phyloP scores from a whole-genome alignment of 2,329 filamentous ascomycete species.

The Botryotinia convoluta region DNA sequence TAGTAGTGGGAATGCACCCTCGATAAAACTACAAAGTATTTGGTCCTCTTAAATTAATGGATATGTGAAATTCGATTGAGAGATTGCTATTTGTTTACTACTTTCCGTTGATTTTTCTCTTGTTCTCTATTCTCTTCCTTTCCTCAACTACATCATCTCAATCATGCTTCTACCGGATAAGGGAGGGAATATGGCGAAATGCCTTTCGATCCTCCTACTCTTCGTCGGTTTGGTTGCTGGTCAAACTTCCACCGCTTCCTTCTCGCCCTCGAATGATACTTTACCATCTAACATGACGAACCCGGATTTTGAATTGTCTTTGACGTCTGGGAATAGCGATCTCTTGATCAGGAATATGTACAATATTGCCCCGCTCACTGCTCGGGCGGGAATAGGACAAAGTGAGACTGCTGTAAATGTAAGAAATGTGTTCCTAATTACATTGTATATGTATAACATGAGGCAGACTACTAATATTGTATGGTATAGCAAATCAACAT shows the following conservation, averaged over 20 bases:
- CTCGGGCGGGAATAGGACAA: slow-evolving; percentile 28
- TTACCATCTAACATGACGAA: slow-evolving; percentile 26
- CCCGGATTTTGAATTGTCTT: slow-evolving; percentile 23
- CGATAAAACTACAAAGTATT: not conserved
- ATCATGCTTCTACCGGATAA: slow-evolving; percentile 35
- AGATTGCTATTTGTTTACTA: not conserved
- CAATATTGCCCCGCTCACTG: slow-evolving; percentile 34
- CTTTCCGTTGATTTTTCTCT: not conserved
- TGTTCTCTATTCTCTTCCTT: not conserved
- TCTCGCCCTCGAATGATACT: slow-evolving; percentile 31
- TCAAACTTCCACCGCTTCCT: slow-evolving; percentile 26
- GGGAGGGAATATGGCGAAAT: slow-evolving; percentile 28
- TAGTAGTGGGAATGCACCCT: slow-evolving; percentile 1
- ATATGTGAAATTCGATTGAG: slow-evolving; percentile 5
- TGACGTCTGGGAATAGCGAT: slow-evolving; percentile 21
- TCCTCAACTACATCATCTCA: not conserved
- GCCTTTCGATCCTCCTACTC: slow-evolving; percentile 25
- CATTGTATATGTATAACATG: not conserved
- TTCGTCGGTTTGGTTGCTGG: slow-evolving; percentile 27
- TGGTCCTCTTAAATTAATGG: not conserved
- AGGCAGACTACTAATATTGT: not conserved
- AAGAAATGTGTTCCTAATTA: slow-evolving; percentile 12
- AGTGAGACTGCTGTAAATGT: slow-evolving; percentile 26
- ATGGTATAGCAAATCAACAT: slow-evolving; percentile 23
- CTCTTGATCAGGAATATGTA: slow-evolving; percentile 23